Conservation (phyloP, 2,329 filamentous ascomycete genomes). For the Mycosphaerella arachidis region DNA sequence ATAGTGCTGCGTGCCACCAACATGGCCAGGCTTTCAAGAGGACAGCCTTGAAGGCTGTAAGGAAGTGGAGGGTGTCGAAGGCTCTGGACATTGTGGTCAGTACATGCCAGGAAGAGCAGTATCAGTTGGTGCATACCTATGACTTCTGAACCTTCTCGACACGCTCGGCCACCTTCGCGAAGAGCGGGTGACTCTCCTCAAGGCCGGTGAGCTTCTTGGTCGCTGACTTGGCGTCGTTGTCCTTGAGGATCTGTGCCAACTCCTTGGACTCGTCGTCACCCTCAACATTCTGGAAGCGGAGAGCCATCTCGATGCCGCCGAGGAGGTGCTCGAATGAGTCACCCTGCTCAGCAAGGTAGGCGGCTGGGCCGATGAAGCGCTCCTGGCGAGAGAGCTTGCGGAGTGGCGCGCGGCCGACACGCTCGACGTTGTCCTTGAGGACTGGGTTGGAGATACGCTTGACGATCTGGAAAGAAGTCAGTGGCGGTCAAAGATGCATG, state of each 20-base stretch:
- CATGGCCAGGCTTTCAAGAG: not conserved
- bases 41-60: not conserved
- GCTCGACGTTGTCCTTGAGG: constrained; percentile 87
- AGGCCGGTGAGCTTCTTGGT: constrained; percentile 79
- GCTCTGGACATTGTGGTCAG: not conserved
- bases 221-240: constrained; percentile 62
- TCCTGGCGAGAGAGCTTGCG: constrained; percentile 94
- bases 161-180: constrained; percentile 66
- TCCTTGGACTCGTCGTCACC: constrained; percentile 85
- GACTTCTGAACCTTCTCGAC: constrained; percentile 72
- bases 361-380: constrained; percentile 88
- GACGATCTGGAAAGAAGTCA: constrained; percentile 59
- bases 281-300: constrained; percentile 92
- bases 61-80: not conserved
- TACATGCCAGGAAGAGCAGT: not conserved
- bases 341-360: constrained; percentile 78
- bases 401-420: constrained; percentile 88
- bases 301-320: constrained; percentile 80
- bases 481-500: constrained; percentile 18
- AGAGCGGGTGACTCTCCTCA: constrained; percentile 71
- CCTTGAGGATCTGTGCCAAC: constrained; percentile 78
- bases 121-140: not conserved
- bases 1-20: not conserved
- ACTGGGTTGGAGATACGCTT: constrained; percentile 89
- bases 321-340: constrained; percentile 70